Percentiles rank a stretch among this genome's conserved stretches.
These are phyloP conservation scores for Diophrys appendiculata DNA, from an alignment of 73 alveolate genomes.

Conservation along the genomic window DNA sequence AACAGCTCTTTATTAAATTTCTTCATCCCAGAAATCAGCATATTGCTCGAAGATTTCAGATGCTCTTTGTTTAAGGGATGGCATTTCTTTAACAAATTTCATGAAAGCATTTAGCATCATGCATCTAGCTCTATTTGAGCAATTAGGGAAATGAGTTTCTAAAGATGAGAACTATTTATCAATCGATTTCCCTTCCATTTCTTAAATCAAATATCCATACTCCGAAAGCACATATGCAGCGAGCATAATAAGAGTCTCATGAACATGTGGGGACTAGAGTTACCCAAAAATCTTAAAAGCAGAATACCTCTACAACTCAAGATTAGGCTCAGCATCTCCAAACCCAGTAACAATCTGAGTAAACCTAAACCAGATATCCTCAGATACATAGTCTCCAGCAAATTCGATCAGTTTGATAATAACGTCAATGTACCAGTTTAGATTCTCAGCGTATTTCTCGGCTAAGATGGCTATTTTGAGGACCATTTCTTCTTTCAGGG, in stretches of 20 bases:
- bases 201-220: slow-evolving; percentile 79
- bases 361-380: slow-evolving; percentile 95
- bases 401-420: slow-evolving; percentile 92
- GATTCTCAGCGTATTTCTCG: slow-evolving; percentile 95
- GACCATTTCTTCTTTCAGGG: slow-evolving; percentile 95
- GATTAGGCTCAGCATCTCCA: slow-evolving; percentile 88
- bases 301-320: slow-evolving; percentile 88
- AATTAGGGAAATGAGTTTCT: slow-evolving; percentile 76
- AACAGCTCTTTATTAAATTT: slow-evolving; percentile 94
- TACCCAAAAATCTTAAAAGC: slow-evolving; percentile 80
- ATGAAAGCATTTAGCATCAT: slow-evolving; percentile 88
- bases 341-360: slow-evolving; percentile 95
- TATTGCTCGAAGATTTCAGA: slow-evolving; percentile 86
- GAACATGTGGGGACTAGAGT: slow-evolving; percentile 81
- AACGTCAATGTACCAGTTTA: slow-evolving; percentile 97
- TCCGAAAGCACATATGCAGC: slow-evolving; percentile 95
- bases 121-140: slow-evolving; percentile 81
- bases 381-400: slow-evolving; percentile 98
- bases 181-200: slow-evolving; percentile 59
- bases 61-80: slow-evolving; percentile 72
- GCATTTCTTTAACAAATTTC: slow-evolving; percentile 79
- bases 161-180: slow-evolving; percentile 75
- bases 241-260: slow-evolving; percentile 92
- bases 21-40: slow-evolving; percentile 95
- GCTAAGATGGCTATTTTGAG: slow-evolving; percentile 96